phyloP scores from a whole-genome alignment of 2,329 filamentous ascomycete genomes.

The Dichotomopilus funicola region DNA sequence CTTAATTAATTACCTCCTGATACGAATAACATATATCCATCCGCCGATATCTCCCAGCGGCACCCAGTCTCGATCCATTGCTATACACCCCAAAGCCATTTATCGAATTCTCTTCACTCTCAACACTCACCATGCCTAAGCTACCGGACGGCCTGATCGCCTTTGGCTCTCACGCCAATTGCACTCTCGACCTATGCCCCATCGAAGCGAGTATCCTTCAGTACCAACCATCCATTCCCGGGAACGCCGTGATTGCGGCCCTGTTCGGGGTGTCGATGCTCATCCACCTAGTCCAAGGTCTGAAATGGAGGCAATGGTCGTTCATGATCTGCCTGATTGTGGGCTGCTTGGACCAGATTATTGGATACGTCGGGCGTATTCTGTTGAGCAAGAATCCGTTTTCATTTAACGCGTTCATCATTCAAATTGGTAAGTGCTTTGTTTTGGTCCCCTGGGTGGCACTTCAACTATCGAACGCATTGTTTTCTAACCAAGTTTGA shows the following conservation, averaged over 20 bases:
- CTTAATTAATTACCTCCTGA: no score
- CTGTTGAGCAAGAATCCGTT: slow-evolving; percentile 54
- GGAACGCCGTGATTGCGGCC: slow-evolving; percentile 37
- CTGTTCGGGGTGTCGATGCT: slow-evolving; percentile 42
- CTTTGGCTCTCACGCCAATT: slow-evolving; percentile 44
- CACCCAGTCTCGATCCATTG: no score
- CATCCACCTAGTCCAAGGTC: slow-evolving; percentile 40
- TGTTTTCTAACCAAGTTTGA: background rate
- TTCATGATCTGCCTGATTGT: slow-evolving; percentile 47
- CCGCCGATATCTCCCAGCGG: no score
- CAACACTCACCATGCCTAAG: no score
- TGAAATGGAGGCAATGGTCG: slow-evolving; percentile 41
- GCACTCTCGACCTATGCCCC: slow-evolving; percentile 43
- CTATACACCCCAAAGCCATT: no score
- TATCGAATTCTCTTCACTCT: no score
- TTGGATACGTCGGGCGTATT: slow-evolving; percentile 58
- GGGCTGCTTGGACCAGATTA: slow-evolving; percentile 51
- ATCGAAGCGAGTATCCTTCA: slow-evolving; percentile 40
- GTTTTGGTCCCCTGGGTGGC: background rate
- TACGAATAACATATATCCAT: no score
- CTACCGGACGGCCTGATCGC: slow-evolving; percentile 3
- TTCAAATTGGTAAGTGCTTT: slow-evolving; percentile 50
- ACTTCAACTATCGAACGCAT: background rate
- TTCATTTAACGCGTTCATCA: slow-evolving; percentile 52
- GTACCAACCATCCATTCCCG: slow-evolving; percentile 40